These are phyloP conservation scores for Cucumis cinereus DNA, from an alignment of 306 rosid genomes.

Conservation along the genomic window DNA sequence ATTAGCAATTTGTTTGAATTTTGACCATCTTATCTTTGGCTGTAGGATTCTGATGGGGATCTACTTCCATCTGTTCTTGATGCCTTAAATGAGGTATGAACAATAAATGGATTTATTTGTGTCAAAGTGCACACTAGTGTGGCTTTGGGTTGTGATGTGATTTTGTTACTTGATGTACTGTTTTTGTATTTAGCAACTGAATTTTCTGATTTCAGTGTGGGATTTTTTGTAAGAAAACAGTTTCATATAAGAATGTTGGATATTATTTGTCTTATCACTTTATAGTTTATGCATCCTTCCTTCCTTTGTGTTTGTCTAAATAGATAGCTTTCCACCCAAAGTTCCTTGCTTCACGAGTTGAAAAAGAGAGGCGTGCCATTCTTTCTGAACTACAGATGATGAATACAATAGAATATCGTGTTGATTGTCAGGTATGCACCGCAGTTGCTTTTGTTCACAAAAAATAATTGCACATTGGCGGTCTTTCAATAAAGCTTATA, in stretches of 20 bases:
- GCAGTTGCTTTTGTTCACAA: constrained; percentile 2
- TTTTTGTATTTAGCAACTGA: not conserved
- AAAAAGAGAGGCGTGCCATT: constrained; percentile 93
- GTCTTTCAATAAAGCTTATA: not conserved
- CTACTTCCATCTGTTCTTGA: constrained; percentile 85
- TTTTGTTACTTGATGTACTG: not conserved
- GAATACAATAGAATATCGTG: constrained; percentile 96
- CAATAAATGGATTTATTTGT: constrained; percentile 6
- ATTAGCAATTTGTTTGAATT: constrained; percentile 3
- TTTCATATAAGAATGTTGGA: not conserved
- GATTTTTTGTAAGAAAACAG: not conserved
- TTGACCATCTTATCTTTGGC: not conserved
- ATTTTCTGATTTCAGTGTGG: not conserved
- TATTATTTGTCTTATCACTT: constrained; percentile 2
- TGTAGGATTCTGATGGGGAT: constrained; percentile 91
- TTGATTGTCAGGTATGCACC: constrained; percentile 85
- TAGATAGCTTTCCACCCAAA: constrained; percentile 96
- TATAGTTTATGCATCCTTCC: constrained; percentile 8
- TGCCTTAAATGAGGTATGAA: constrained; percentile 84
- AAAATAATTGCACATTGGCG: not conserved
- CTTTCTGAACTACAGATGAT: constrained; percentile 98
- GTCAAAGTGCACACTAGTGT: not conserved
- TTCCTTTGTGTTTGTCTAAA: constrained; percentile 14
- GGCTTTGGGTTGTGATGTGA: not conserved
- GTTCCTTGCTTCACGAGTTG: constrained; percentile 93